phyloP scores from a whole-genome alignment of 192 early-diverging fungal genomes.

The Spizellomyces punctatus region DNA sequence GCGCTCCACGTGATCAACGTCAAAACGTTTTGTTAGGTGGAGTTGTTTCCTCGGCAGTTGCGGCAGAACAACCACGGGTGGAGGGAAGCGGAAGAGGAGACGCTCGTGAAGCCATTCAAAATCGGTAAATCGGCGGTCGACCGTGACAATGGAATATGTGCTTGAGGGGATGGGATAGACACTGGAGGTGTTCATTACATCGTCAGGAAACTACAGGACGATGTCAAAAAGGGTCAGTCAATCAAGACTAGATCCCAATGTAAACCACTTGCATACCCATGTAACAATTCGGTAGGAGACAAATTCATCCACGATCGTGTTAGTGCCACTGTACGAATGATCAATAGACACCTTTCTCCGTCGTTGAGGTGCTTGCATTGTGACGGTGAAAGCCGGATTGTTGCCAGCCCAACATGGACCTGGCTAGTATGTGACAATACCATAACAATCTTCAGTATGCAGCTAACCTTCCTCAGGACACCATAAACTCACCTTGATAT shows the following conservation, averaged over 20 bases:
- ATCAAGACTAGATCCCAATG: too few relatives aligned
- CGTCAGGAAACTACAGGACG: slow-evolving; percentile 21
- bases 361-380: slow-evolving; percentile 17
- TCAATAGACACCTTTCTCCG: slow-evolving; percentile 23
- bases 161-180: too few relatives aligned
- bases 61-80: slow-evolving; percentile 13
- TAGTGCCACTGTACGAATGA: neutral
- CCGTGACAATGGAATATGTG: slow-evolving; percentile 17
- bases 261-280: slow-evolving; percentile 9
- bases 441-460: neutral
- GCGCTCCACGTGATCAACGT: slow-evolving; percentile 12
- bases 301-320: slow-evolving; percentile 26
- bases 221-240: neutral
- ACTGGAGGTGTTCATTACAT: neutral
- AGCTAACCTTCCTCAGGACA: too few relatives aligned
- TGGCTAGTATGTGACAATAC: slow-evolving; percentile 4
- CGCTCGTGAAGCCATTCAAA: slow-evolving; percentile 31
- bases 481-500: slow-evolving; percentile 4
- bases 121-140: slow-evolving; percentile 29
- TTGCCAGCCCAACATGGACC: slow-evolving; percentile 9
- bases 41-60: slow-evolving; percentile 18
- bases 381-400: slow-evolving; percentile 12
- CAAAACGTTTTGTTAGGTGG: slow-evolving; percentile 6
- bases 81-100: slow-evolving; percentile 22
- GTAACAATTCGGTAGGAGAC: slow-evolving; percentile 18